Base-by-base conservation (phyloP, 257 asterid species). In the Solanum corneliomulleri region DNA sequence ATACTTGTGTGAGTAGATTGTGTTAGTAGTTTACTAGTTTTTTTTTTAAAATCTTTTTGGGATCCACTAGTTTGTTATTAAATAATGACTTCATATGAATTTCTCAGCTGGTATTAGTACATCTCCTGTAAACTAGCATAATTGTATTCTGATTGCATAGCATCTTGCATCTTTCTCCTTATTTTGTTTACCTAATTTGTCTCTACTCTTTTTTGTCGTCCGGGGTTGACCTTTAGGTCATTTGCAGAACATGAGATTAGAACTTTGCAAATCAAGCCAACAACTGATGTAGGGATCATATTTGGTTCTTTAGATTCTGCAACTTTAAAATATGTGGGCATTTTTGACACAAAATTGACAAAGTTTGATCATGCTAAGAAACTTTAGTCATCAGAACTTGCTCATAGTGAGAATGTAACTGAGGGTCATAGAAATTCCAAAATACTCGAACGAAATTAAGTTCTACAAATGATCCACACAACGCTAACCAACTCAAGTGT, bases 221-320 rank as follows among this genome's bases (percentile, higher is more conserved):
- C 3, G 33, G 33, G 3, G 33, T 31, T 31, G 33, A 31, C 2
- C 33, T 31, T 31, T 31, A 3, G 98, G 87, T 94, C 98, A 78
- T 95, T 95, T 89, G 92, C 97, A 25, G 95, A 94, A 89, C 95
- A 95, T 52, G 97, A 95, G 90, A 85, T 91, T 91, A 94, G 88
- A 91, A 89, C 92, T 89, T 89, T 95, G 90, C 90, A 91, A 81
- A 81, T 85, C 78, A 87, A 88, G 84, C 94, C 93, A 85, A 88
- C 42, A 88, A 87, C 91, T 88, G 89, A 89, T 86, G 75, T 71
- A 84, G 89, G 85, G 82, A 86, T 94, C 84, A 92, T 89, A 49
- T 94, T 94, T 88, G 98, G 97, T 89, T 92, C 96, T 66, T 68
- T 94, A 47, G 98, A 93, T 91, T 89, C 91, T 27, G 93, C 87